Evolutionary conservation across 768 basidiomycete genomes (phyloP).

Genomic region (Mycena capillaripes): DNA sequence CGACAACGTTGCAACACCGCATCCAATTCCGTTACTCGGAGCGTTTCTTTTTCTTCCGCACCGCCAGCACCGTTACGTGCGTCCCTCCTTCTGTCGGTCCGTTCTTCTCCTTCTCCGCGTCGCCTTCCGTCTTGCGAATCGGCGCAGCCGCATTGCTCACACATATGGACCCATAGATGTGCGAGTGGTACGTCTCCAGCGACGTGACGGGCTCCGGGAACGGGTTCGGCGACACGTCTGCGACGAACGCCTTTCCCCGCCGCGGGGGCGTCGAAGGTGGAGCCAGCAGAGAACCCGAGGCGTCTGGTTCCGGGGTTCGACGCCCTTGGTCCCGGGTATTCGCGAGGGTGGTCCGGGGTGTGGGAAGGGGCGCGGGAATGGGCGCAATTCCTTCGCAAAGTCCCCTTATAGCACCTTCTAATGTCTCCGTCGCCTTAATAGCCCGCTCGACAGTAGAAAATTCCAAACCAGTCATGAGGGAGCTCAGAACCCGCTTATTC

Average conservation of each 20-base stretch:
- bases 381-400: slow-evolving; percentile 75
- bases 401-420: slow-evolving; percentile 78
- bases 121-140: slow-evolving; percentile 24
- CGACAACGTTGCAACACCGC: slow-evolving; percentile 7
- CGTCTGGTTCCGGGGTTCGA: slow-evolving; percentile 58
- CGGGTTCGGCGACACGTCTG: slow-evolving; percentile 74
- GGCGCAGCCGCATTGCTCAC: slow-evolving; percentile 67
- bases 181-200: slow-evolving; percentile 69
- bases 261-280: slow-evolving; percentile 68
- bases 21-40: slow-evolving; percentile 41
- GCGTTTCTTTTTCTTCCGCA: slow-evolving; percentile 69
- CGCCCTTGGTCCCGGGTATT: slow-evolving; percentile 44
- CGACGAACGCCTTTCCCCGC: slow-evolving; percentile 44
- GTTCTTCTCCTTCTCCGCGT: slow-evolving; percentile 18
- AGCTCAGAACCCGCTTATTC: slow-evolving; percentile 77
- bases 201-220: slow-evolving; percentile 77
- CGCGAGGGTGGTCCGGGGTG: slow-evolving; percentile 20
- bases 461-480: slow-evolving; percentile 81
- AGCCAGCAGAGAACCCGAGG: slow-evolving; percentile 47
- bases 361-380: slow-evolving; percentile 43
- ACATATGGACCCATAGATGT: slow-evolving; percentile 70
- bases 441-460: slow-evolving; percentile 79
- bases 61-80: slow-evolving; percentile 71
- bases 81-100: slow-evolving; percentile 34
- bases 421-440: slow-evolving; percentile 75